A percentile compares a stretch with the other conserved stretches of the same genome.
Conservation (phyloP, 116 monocot genomes). For the Iris pallida region DNA sequence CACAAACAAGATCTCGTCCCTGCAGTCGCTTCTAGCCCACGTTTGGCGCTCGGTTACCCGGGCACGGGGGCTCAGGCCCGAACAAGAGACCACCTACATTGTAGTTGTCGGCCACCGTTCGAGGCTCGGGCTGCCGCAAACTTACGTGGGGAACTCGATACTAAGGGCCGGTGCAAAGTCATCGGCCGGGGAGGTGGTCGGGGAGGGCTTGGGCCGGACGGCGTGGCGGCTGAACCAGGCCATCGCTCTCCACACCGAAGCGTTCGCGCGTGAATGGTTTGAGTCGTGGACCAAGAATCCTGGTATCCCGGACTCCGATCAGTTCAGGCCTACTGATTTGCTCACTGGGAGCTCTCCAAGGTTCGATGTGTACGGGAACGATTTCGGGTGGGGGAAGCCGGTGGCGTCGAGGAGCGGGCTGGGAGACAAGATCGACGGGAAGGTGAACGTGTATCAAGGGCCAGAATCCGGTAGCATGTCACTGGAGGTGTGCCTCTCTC, state of each 20-base stretch:
- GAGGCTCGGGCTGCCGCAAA: slow-evolving; percentile 5
- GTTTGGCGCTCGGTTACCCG: slow-evolving; percentile 8
- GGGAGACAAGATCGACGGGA: slow-evolving; percentile 14
- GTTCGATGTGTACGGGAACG: slow-evolving; percentile 19
- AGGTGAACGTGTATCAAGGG: slow-evolving; percentile 7
- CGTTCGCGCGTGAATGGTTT: neutral
- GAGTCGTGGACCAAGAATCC: slow-evolving; percentile 14
- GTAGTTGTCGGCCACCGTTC: neutral
- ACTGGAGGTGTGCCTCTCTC: neutral
- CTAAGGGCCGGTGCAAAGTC: neutral
- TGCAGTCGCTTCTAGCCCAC: slow-evolving; percentile 16
- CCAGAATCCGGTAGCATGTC: slow-evolving; percentile 10
- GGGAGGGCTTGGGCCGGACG: slow-evolving; percentile 11
- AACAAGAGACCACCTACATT: slow-evolving; percentile 6
- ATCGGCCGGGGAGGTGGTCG: slow-evolving; percentile 7
- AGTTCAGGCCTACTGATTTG: neutral
- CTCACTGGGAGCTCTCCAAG: slow-evolving; percentile 21
- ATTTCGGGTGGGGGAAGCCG: slow-evolving; percentile 23
- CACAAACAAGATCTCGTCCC: neutral
- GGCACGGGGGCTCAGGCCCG: neutral
- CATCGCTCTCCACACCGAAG: neutral
- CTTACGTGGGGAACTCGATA: slow-evolving; percentile 18
- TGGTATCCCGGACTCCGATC: neutral
- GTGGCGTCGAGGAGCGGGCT: slow-evolving; percentile 10
- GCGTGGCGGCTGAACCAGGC: slow-evolving; percentile 13